Conservation (phyloP, 371 early-diverging fungal genomes). For the Lichtheimia ornata region DNA sequence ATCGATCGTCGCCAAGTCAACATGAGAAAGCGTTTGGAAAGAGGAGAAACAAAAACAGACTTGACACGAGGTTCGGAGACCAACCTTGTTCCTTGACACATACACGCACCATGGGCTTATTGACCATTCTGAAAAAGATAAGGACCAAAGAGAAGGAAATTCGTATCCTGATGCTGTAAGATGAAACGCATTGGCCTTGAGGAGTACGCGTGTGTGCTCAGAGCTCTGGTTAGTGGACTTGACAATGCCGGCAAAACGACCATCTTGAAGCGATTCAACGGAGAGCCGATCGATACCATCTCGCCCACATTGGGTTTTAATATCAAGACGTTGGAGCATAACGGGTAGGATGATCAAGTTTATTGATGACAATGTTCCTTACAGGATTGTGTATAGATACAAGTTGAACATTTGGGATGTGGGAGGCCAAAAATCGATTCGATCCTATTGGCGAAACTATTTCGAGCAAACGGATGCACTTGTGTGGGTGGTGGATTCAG, state of each 20-base stretch:
- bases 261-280: slow-evolving; percentile 92
- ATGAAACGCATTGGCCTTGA: not conserved
- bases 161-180: slow-evolving; percentile 86
- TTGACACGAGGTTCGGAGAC: too few species aligned
- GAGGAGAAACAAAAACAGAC: too few species aligned
- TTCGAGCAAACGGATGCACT: slow-evolving; percentile 99
- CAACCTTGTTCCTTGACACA: not conserved
- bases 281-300: slow-evolving; percentile 88
- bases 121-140: slow-evolving; percentile 91
- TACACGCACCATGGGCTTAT: slow-evolving; percentile 77
- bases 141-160: slow-evolving; percentile 88
- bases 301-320: slow-evolving; percentile 98
- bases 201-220: not conserved
- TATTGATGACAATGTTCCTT: too few species aligned
- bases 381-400: slow-evolving; percentile 4
- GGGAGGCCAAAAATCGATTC: slow-evolving; percentile 97
- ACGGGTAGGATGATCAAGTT: slow-evolving; percentile 11
- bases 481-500: slow-evolving; percentile 98
- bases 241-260: slow-evolving; percentile 99
- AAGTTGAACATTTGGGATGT: slow-evolving; percentile 83
- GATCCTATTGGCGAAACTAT: slow-evolving; percentile 99
- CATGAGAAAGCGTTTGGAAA: too few species aligned
- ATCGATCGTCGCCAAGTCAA: too few species aligned
- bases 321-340: slow-evolving; percentile 90
- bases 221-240: slow-evolving; percentile 73